Evolutionary conservation across 345 rosid genomes (phyloP).

Genomic region (Salix suchowensis): DNA sequence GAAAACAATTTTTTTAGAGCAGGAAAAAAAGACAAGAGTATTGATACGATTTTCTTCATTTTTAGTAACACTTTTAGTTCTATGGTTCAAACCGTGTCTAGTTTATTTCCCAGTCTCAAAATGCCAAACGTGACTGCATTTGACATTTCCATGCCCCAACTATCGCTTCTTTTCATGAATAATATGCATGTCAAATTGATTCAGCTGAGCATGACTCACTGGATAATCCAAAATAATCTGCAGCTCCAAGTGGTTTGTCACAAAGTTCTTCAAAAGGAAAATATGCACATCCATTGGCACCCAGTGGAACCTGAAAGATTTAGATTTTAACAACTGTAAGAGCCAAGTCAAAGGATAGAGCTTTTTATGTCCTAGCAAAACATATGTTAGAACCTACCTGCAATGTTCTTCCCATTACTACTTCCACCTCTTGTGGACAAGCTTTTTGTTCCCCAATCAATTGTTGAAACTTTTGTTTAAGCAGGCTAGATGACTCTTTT

Average conservation of each 20-base stretch:
- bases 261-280: slow-evolving; percentile 86
- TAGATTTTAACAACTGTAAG: not conserved
- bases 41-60: not conserved
- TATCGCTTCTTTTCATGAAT: not conserved
- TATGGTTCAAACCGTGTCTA: not conserved
- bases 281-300: slow-evolving; percentile 90
- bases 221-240: slow-evolving; percentile 91
- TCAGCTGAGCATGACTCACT: slow-evolving; percentile 51
- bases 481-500: slow-evolving; percentile 46
- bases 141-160: not conserved
- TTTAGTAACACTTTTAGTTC: not conserved
- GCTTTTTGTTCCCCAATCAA: slow-evolving; percentile 55
- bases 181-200: not conserved
- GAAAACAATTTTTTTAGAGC: not conserved
- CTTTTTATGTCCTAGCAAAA: not conserved
- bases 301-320: slow-evolving; percentile 57
- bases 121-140: slow-evolving; percentile 1
- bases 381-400: slow-evolving; percentile 41
- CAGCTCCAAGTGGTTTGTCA: slow-evolving; percentile 94
- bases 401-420: slow-evolving; percentile 86
- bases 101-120: slow-evolving; percentile 1
- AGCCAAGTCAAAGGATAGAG: not conserved
- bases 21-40: not conserved
- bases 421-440: slow-evolving; percentile 68
- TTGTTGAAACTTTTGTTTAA: slow-evolving; percentile 65